Percentiles rank a stretch among this genome's conserved stretches.
Evolutionary conservation across 441 rosid genomes (phyloP).

Genomic region (Gossypium schwendimanii): DNA sequence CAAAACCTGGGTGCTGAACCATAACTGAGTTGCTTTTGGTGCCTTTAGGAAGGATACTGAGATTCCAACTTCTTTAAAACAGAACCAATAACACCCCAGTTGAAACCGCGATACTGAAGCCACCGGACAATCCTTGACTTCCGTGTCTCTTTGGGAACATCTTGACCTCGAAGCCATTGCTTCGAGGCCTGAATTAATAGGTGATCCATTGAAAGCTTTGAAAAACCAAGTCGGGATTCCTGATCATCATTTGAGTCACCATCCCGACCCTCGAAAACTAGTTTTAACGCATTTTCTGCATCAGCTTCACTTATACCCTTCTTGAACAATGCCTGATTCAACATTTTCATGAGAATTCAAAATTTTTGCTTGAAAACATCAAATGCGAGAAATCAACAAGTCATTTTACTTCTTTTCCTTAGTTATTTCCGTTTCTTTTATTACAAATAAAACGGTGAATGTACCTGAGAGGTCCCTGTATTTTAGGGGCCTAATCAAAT

Average conservation of each 20-base stretch:
- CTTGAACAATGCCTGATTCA: constrained; percentile 54
- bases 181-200: constrained; percentile 62
- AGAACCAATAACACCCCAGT: constrained; percentile 54
- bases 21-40: neutral
- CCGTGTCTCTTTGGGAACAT: constrained; percentile 53
- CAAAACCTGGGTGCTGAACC: neutral
- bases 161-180: constrained; percentile 67
- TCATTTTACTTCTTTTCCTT: neutral
- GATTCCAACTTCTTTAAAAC: constrained; percentile 62
- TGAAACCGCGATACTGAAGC: constrained; percentile 91
- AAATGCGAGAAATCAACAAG: neutral
- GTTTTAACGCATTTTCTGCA: constrained; percentile 59
- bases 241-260: constrained; percentile 31
- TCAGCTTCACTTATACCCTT: constrained; percentile 54
- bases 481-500: too few species aligned
- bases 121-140: constrained; percentile 73
- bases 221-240: constrained; percentile 48
- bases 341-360: constrained; percentile 7
- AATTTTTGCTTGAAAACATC: neutral
- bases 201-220: constrained; percentile 62
- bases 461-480: too few species aligned
- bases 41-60: constrained; percentile 24
- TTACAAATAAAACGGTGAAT: neutral
- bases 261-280: constrained; percentile 45
- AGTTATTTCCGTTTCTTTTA: neutral